phyloP scores from a whole-genome alignment of 768 basidiomycete species.

The Russula lepida region DNA sequence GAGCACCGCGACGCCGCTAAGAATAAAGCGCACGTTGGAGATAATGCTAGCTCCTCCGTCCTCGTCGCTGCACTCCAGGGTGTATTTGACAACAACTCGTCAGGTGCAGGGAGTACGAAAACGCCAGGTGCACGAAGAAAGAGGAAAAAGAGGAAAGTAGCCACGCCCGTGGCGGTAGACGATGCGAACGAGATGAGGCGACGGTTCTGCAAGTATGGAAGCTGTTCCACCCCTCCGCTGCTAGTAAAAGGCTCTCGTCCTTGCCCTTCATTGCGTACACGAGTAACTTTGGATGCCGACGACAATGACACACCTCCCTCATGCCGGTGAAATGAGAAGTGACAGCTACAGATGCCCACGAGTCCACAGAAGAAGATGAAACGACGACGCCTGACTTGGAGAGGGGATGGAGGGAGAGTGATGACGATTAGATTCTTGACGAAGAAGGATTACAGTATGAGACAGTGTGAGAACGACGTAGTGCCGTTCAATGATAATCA shows the following conservation, averaged over 20 bases:
- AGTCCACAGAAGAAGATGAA: neutral
- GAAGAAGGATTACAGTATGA: no score
- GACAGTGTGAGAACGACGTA: no score
- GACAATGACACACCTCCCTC: neutral
- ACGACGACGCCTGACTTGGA: neutral
- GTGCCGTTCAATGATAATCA: no score
- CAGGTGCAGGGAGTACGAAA: neutral
- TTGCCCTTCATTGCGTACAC: neutral
- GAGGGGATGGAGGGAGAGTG: neutral
- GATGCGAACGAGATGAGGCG: neutral
- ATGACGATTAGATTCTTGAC: no score
- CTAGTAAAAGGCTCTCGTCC: neutral
- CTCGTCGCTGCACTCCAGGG: neutral
- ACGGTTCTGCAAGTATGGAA: neutral
- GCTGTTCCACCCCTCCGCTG: neutral
- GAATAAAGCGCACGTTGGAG: neutral
- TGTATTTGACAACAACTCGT: conserved; percentile 6
- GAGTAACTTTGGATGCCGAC: neutral
- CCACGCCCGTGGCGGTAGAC: neutral
- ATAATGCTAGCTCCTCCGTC: neutral
- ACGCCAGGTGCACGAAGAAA: neutral
- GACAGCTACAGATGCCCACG: neutral
- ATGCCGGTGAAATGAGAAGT: neutral
- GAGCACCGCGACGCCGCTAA: neutral
- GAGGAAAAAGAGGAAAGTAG: neutral